These are phyloP conservation scores for Pugionium dolabratum DNA, from an alignment of 345 rosid genomes.

Conservation along the genomic window DNA sequence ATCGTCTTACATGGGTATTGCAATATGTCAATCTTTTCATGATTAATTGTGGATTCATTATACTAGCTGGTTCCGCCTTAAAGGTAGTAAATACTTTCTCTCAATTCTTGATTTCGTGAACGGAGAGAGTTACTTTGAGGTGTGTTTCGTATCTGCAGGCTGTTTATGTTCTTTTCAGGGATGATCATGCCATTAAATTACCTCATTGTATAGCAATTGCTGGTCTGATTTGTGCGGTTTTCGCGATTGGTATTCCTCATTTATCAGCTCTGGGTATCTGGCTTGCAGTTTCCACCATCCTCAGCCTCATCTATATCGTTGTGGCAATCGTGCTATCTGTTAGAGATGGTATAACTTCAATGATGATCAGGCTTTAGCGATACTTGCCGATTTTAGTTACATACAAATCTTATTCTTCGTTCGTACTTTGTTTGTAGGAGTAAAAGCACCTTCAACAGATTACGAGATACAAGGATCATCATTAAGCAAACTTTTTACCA, in stretches of 20 bases:
- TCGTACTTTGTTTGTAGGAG: constrained; percentile 46
- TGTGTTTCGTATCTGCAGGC: constrained; percentile 44
- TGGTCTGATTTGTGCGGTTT: constrained; percentile 55
- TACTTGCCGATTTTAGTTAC: background rate
- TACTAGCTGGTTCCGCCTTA: constrained; percentile 72
- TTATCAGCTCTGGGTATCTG: constrained; percentile 79
- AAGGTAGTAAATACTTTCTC: constrained; percentile 50
- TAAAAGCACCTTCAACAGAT: constrained; percentile 66
- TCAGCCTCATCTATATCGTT: constrained; percentile 60
- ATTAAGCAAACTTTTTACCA: constrained; percentile 53
- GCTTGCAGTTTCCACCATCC: constrained; percentile 82
- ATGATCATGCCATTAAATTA: constrained; percentile 49
- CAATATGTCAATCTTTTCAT: constrained; percentile 82
- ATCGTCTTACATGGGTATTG: constrained; percentile 66
- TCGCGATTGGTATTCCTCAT: constrained; percentile 84
- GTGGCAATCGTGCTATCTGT: constrained; percentile 60
- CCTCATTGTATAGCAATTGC: constrained; percentile 60
- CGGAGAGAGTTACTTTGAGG: constrained; percentile 5
- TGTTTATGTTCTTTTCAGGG: constrained; percentile 54
- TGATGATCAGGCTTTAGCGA: background rate
- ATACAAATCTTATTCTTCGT: constrained; percentile 8
- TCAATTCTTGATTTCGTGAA: constrained; percentile 14
- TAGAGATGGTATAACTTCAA: constrained; percentile 59
- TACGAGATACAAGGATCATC: constrained; percentile 64
- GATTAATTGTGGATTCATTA: constrained; percentile 78